Evolutionary conservation across 1,139 yeast species (phyloP).

Genomic region (Blastobotrys illinoisensis): DNA sequence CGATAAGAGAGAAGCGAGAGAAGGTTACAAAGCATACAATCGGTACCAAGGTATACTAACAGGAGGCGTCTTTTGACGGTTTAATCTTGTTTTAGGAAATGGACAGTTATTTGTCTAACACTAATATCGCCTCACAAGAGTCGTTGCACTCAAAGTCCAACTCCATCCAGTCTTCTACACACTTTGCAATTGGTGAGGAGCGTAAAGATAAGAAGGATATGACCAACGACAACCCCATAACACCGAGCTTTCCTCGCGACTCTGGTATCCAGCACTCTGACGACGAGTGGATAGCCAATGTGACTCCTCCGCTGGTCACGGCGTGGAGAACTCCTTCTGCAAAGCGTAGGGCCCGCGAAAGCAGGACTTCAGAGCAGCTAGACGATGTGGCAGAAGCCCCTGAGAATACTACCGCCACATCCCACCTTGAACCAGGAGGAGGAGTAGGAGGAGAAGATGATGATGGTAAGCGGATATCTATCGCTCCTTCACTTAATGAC

Average conservation of each 20-base stretch:
- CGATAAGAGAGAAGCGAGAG: background rate
- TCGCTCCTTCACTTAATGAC: constrained; percentile 10
- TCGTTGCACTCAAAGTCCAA: background rate
- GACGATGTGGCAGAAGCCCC: background rate
- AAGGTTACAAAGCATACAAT: background rate
- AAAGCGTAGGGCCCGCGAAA: constrained; percentile 1
- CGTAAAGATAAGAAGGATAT: background rate
- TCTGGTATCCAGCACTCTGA: constrained; percentile 11
- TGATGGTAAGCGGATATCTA: constrained; percentile 8
- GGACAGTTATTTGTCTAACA: constrained; percentile 12
- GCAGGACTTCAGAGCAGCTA: background rate
- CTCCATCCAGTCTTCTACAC: background rate
- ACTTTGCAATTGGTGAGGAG: background rate
- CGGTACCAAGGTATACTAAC: background rate
- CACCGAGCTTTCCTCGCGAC: constrained; percentile 1
- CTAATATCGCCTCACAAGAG: constrained; percentile 1
- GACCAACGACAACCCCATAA: background rate
- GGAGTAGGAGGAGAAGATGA: background rate
- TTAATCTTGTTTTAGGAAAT: constrained; percentile 9
- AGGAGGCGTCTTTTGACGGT: background rate
- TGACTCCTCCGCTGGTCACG: background rate
- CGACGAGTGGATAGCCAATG: constrained; percentile 2
- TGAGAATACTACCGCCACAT: background rate
- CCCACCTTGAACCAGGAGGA: background rate
- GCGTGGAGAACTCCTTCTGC: background rate